A percentile compares a stretch with the other conserved stretches of the same genome.
These are phyloP conservation scores for Fraxinus greggii DNA, from an alignment of 305 asterid genomes.

Conservation along the genomic window DNA sequence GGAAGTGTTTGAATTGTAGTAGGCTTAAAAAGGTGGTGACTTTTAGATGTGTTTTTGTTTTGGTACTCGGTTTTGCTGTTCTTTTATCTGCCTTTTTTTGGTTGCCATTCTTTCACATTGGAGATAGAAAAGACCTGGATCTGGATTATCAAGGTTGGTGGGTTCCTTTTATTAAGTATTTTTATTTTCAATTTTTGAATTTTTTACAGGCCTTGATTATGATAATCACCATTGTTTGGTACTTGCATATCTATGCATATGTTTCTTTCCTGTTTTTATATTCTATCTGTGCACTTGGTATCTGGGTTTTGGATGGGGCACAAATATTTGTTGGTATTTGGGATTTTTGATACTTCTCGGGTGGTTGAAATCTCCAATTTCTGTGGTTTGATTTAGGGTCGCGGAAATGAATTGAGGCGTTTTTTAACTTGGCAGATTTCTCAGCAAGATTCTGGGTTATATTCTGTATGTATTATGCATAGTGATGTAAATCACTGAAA, in stretches of 20 bases:
- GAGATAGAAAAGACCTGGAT: conserved; percentile 69
- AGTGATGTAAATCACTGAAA: neutral
- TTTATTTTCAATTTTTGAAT: neutral
- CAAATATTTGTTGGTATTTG: neutral
- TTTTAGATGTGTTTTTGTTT: conserved; percentile 64
- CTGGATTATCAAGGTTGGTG: conserved; percentile 64
- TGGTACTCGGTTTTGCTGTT: conserved; percentile 65
- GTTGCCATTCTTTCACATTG: conserved; percentile 61
- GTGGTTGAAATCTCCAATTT: conserved; percentile 8
- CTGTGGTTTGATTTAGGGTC: neutral
- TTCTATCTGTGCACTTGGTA: conserved; percentile 8
- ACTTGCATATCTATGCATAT: conserved; percentile 27
- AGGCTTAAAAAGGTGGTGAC: conserved; percentile 41
- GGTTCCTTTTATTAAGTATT: conserved; percentile 17
- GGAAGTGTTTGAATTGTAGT: conserved; percentile 45
- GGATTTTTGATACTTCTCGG: conserved; percentile 13
- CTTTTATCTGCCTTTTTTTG: conserved; percentile 64
- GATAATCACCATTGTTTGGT: neutral
- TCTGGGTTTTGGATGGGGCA: neutral
- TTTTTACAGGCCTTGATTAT: conserved; percentile 2
- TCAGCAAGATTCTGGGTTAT: neutral
- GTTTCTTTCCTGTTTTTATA: conserved; percentile 1
- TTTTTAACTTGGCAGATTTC: conserved; percentile 1
- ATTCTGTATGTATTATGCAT: neutral
- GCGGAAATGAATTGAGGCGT: conserved; percentile 5